Conservation (phyloP, 140 eudicot species). For the Flaveria floridana region DNA sequence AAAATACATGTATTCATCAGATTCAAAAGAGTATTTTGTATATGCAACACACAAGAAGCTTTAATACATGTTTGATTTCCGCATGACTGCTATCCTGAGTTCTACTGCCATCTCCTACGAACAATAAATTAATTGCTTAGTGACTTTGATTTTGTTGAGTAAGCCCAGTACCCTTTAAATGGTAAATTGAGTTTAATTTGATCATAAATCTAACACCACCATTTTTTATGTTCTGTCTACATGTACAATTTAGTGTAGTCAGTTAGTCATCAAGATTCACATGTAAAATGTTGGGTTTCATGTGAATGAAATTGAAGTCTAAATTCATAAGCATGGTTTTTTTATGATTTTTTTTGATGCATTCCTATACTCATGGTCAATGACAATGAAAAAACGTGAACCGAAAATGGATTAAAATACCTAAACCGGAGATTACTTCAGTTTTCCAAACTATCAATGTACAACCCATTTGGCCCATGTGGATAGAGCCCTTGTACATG, state of each 20-base stretch:
- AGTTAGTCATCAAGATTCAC: no score
- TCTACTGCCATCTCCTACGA: slow-evolving; percentile 90
- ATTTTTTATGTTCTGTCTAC: no score
- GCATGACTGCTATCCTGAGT: slow-evolving; percentile 76
- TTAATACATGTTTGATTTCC: slow-evolving; percentile 70
- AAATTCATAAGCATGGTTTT: background rate
- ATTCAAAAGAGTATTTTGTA: no score
- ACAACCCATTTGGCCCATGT: no score
- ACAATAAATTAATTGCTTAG: slow-evolving; percentile 20
- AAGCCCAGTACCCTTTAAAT: background rate
- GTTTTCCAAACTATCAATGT: slow-evolving; percentile 47
- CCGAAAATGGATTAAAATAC: slow-evolving; percentile 31
- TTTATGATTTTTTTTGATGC: background rate
- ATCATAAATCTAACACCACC: background rate
- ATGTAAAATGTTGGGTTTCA: no score
- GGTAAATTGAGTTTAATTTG: background rate
- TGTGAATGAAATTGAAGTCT: background rate
- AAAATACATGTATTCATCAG: no score
- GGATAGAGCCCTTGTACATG: no score
- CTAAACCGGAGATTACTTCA: slow-evolving; percentile 76
- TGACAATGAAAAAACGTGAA: background rate
- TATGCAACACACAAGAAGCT: background rate
- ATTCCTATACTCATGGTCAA: background rate
- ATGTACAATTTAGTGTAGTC: no score
- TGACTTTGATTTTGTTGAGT: background rate